These are phyloP conservation scores for Mortierella hygrophila DNA, from an alignment of 192 early-diverging fungal species.

Conservation along the genomic window DNA sequence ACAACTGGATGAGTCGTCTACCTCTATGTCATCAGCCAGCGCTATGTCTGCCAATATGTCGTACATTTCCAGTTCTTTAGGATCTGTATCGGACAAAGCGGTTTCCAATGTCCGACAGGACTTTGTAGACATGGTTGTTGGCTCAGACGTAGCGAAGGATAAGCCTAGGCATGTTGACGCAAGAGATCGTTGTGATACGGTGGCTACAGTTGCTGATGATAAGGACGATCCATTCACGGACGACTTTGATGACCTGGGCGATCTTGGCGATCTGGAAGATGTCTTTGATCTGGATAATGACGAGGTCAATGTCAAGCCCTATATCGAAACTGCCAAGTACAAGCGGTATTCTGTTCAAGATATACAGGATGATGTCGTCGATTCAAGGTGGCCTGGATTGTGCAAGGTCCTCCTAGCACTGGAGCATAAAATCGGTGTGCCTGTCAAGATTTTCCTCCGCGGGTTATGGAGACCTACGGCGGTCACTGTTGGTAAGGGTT, in stretches of 20 bases:
- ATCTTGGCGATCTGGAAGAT: conserved; percentile 29
- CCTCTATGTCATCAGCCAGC: not conserved
- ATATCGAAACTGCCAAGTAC: conserved; percentile 27
- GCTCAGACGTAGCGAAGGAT: not conserved
- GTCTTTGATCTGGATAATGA: conserved; percentile 22
- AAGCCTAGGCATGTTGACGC: not conserved
- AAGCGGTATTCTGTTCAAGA: conserved; percentile 22
- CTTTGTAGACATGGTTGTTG: not conserved
- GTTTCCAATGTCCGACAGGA: not conserved
- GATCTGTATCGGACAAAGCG: not conserved
- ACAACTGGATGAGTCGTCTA: conserved; percentile 18
- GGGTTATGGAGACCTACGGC: conserved; percentile 26
- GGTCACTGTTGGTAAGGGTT: conserved; percentile 11
- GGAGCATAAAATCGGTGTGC: not conserved
- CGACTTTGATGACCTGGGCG: conserved; percentile 43
- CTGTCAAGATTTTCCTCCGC: conserved; percentile 14
- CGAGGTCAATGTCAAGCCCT: not conserved
- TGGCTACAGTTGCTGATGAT: not conserved
- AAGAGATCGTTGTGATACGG: not conserved
- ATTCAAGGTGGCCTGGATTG: conserved; percentile 18
- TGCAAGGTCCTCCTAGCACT: conserved; percentile 30
- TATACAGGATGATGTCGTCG: conserved; percentile 4
- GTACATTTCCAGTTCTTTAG: not conserved
- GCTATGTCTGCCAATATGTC: conserved; percentile 6
- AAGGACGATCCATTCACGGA: not conserved